Base-by-base conservation (phyloP, 1,139 yeast species). In the Scheffersomyces titani region DNA sequence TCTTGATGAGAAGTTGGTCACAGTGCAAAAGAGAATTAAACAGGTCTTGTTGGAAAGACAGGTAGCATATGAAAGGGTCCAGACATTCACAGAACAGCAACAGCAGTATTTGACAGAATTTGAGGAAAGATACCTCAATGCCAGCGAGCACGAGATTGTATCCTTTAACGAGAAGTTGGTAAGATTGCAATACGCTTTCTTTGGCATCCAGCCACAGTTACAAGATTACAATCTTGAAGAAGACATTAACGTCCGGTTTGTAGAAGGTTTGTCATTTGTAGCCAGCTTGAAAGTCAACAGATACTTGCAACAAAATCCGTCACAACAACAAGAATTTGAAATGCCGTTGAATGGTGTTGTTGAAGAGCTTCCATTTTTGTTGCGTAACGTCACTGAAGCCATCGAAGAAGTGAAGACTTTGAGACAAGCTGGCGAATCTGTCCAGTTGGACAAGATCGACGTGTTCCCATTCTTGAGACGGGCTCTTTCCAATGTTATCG, bases 1-100 rank as follows among this genome's bases (percentile, higher is more conserved):
- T 21, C 64, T 80, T 55, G 83, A 79, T 53, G 69, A 65, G 19
- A 75, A 75, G 59, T 73, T 78, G 51, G 62, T 65, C n/a, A 65
- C 70, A 71, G 80, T 70, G 60, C 85, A 66, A 70, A 80, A 70
- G 72, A 77, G 91, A 65, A 90, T 94, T 64, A 89, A 92, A 70
- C 96, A 90, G 69, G 97, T 91, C 11, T 79, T 94, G 56, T 85
- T 92, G 64, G 98, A 94, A 73, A 85, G 98, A 70, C 90, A 89
- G 65, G 85, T 85, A 59, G 87, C 93, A 0, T 86, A 83, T 69
- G 86, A 84, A 63, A 80, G 87, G 63, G 92, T 88, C 2, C 82
- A 83, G 66, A 74, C 77, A 20, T 80, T 78, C 54, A 78, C 83
- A 52, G 72, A 74, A 4, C 76, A 80, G 54, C 82, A 82, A 62